Base-by-base conservation (phyloP, 176 grass and related monocot genomes). In the Aegilops longissima region DNA sequence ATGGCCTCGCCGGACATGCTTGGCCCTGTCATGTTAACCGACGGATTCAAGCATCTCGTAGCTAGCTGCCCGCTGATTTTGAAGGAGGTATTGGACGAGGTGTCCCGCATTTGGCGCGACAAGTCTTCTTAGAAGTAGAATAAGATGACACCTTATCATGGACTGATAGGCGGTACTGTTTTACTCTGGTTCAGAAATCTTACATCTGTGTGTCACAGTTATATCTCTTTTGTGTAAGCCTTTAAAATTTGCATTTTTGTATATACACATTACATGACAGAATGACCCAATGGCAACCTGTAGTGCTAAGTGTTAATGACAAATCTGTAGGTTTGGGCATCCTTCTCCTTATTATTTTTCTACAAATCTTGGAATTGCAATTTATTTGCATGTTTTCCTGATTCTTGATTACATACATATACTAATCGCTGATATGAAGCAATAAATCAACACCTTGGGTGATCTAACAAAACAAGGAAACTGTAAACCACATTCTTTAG, bases 1-100 rank as follows among this genome's bases (percentile, higher is more conserved):
- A 88, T 82, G 62, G 86, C 86, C 17, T 84, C 81, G 13, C 83
- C 78, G 0, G 70, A 83, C 80, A 82, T 78, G 82, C 67, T 88
- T 77, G 73, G 67, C 30, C 56, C 42, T 0, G 54, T 91, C 85
- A 84, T 87, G 51, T 11, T 17, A 29, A 81, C 76, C 0, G 86
- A 91, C 3, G 89, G 86, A 21, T 91, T 88, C 68, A 84, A 73
- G 70, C 89, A 88, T 76, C 89, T 91, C 4, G 5, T 87, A 5
- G 77, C 64, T 8, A 88, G 85, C 80, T 91, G 85, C 8, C 89
- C 89, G 0, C 21, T 79, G 66, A n/a, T 91, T 29, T 40, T 91
- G 85, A 84, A 75, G 80, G 85, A 91, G 21, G 82, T 91, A 75
- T 66, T 91, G 25, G 81, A 59, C 2, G 76, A 80, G 89, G 87